Conservation (phyloP, 164 flowering plant species). For the Aristolochia contorta region DNA sequence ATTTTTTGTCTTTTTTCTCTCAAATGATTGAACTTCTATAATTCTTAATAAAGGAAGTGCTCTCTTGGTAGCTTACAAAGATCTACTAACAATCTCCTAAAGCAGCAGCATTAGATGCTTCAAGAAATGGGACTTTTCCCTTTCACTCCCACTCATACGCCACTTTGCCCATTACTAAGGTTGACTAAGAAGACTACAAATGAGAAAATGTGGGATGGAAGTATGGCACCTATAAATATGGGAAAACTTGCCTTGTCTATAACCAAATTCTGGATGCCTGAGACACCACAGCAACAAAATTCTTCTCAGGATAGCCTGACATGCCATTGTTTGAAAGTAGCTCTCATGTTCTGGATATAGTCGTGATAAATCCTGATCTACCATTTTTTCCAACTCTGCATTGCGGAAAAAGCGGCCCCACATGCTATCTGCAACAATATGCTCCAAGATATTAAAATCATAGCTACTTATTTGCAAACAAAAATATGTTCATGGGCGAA, state of each 20-base stretch:
- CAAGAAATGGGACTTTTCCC: no score
- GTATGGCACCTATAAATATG: no score
- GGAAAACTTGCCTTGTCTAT: constrained; percentile 63
- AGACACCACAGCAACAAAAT: constrained; percentile 87
- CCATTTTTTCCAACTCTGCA: constrained; percentile 91
- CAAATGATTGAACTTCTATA: no score
- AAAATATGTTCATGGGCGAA: no score
- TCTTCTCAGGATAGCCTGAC: constrained; percentile 79
- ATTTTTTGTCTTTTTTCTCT: no score
- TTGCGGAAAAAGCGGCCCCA: constrained; percentile 90
- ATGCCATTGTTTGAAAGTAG: constrained; percentile 78
- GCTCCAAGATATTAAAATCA: no score
- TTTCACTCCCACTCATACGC: background rate
- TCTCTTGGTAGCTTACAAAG: no score
- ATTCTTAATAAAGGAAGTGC: no score
- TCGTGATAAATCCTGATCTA: constrained; percentile 89
- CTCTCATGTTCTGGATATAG: constrained; percentile 89
- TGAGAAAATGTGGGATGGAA: no score
- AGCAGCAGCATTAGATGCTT: no score
- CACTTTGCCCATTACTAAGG: background rate
- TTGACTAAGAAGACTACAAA: no score
- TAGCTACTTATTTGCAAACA: background rate
- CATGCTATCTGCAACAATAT: constrained; percentile 69
- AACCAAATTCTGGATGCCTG: constrained; percentile 77
- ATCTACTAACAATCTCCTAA: no score